phyloP scores from a whole-genome alignment of 2,329 filamentous ascomycete species.

The Harringtonia lauricola region DNA sequence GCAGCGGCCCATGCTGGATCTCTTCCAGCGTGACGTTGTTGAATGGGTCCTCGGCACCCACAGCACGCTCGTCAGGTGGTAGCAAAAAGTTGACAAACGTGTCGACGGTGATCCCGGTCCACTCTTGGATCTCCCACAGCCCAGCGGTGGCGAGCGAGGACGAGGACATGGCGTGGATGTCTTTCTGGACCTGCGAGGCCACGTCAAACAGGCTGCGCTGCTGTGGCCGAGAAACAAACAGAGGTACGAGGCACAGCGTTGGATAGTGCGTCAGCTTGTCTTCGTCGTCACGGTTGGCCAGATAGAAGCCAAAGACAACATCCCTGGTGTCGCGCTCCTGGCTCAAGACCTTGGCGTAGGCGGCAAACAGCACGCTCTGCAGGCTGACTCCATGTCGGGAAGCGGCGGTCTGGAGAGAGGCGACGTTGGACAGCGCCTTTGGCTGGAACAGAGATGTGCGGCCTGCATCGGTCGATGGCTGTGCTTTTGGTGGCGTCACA shows the following conservation, averaged over 20 bases:
- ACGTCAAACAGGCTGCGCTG: constrained; percentile 28
- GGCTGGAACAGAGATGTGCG: constrained; percentile 26
- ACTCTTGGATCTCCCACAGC: constrained; percentile 59
- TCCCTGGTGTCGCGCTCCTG: constrained; percentile 12
- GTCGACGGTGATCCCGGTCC: constrained; percentile 62
- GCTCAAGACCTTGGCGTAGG: constrained; percentile 39
- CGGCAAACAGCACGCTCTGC: constrained; percentile 67
- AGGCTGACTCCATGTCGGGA: constrained; percentile 48
- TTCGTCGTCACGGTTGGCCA: constrained; percentile 57
- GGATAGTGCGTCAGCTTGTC: constrained; percentile 42
- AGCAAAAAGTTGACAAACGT: constrained; percentile 74
- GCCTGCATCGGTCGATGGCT: too few species aligned
- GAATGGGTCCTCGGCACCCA: neutral
- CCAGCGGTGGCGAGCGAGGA: constrained; percentile 43
- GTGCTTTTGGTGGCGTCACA: too few species aligned
- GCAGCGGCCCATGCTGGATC: neutral
- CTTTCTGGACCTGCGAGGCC: constrained; percentile 53
- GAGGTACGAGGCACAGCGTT: constrained; percentile 68
- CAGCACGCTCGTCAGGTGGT: constrained; percentile 18
- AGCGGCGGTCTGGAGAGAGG: constrained; percentile 23
- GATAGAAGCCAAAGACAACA: constrained; percentile 66
- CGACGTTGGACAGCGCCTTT: constrained; percentile 29
- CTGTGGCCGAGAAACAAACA: constrained; percentile 38
- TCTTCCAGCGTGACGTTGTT: constrained; percentile 4
- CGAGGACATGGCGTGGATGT: constrained; percentile 51